These are phyloP conservation scores for Debaryomyces tyrocola DNA, from an alignment of 805 yeast genomes.

Conservation along the genomic window DNA sequence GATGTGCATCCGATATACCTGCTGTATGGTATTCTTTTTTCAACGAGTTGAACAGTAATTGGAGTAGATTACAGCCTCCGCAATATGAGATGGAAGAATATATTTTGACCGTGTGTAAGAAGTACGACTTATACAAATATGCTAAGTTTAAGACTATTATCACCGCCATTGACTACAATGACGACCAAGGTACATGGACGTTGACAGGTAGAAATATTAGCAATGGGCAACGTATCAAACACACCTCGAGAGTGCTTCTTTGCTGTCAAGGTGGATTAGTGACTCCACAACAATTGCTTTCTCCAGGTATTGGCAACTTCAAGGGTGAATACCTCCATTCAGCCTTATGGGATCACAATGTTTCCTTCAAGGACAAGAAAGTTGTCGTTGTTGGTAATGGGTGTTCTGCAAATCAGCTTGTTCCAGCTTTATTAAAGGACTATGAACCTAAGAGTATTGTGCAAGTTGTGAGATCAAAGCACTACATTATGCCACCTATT, in stretches of 20 bases:
- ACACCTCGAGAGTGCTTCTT: slow-evolving; percentile 26
- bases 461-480: slow-evolving; percentile 37
- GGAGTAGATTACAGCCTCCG: slow-evolving; percentile 42
- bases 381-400: slow-evolving; percentile 44
- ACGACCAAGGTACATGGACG: slow-evolving; percentile 27
- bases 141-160: slow-evolving; percentile 24
- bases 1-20: slow-evolving; percentile 46
- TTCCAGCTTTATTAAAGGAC: slow-evolving; percentile 34
- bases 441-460: slow-evolving; percentile 24
- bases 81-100: slow-evolving; percentile 44
- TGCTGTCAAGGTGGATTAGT: slow-evolving; percentile 39
- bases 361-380: slow-evolving; percentile 31
- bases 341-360: slow-evolving; percentile 37
- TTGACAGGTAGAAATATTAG: slow-evolving; percentile 23
- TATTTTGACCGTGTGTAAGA: slow-evolving; percentile 30
- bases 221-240: slow-evolving; percentile 31
- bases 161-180: slow-evolving; percentile 20
- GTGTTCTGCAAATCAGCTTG: slow-evolving; percentile 42
- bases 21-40: slow-evolving; percentile 41
- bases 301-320: slow-evolving; percentile 34
- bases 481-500: slow-evolving; percentile 40
- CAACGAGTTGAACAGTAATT: slow-evolving; percentile 31
- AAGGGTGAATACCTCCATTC: slow-evolving; percentile 42
- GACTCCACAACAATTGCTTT: slow-evolving; percentile 27
- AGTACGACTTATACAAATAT: slow-evolving; percentile 21